These are phyloP conservation scores for Antitrichia curtipendula DNA, from an alignment of 225 moss, liverwort and hornwort genomes.

Conservation along the genomic window DNA sequence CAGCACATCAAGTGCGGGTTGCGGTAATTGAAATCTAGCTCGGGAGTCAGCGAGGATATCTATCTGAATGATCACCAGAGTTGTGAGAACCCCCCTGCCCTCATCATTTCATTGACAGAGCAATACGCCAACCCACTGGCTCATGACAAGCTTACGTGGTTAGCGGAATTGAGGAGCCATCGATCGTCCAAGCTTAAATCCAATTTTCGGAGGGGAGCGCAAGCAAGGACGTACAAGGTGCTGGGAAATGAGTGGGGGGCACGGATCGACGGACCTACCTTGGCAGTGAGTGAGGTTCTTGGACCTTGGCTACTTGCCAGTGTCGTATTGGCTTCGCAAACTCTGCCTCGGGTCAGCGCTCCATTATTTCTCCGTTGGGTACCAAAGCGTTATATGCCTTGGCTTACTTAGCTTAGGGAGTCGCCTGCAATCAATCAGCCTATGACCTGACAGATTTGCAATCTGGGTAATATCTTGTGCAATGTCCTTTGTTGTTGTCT, in stretches of 20 bases:
- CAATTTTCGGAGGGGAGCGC: not conserved
- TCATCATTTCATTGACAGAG: not conserved
- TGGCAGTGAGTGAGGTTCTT: too few species aligned
- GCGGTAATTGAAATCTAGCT: not conserved
- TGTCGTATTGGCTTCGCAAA: not conserved
- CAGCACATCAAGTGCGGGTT: not conserved
- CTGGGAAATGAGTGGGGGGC: conserved; percentile 3
- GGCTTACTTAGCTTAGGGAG: not conserved
- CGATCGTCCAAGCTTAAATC: not conserved
- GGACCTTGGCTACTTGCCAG: not conserved
- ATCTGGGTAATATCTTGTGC: too few species aligned
- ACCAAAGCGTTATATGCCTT: too few species aligned
- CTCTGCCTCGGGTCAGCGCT: not conserved
- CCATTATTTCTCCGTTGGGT: not conserved
- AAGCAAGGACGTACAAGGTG: not conserved
- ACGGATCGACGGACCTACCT: too few species aligned
- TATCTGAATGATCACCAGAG: not conserved
- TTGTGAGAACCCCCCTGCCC: too few species aligned
- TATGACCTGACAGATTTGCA: too few species aligned
- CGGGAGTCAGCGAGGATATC: not conserved
- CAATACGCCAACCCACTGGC: not conserved
- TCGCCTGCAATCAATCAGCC: too few species aligned
- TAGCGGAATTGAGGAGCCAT: not conserved
- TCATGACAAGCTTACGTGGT: not conserved
- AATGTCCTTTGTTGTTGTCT: too few species aligned